Percentiles rank a stretch among this genome's conserved stretches.
phyloP scores from a whole-genome alignment of 805 yeast genomes.

The Saccharomycopsis sp. region DNA sequence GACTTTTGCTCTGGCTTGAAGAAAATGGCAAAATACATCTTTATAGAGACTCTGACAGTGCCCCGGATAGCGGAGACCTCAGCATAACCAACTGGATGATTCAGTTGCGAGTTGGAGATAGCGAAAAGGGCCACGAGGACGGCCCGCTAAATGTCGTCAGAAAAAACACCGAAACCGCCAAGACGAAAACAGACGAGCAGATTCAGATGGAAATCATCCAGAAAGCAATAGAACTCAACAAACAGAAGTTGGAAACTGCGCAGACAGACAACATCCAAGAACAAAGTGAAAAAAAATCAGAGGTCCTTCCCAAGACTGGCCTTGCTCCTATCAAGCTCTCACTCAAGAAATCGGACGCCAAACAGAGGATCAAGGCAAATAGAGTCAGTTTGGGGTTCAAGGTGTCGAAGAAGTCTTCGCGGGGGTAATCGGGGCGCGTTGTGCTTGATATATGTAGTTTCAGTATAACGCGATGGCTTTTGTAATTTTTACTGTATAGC shows the following conservation, averaged over 20 bases:
- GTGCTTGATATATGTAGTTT: neutral
- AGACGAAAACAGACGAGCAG: constrained; percentile 17
- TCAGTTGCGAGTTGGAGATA: neutral
- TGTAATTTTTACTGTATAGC: no score
- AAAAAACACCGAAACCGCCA: constrained; percentile 10
- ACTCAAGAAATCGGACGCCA: neutral
- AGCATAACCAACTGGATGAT: constrained; percentile 14
- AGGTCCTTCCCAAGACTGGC: no score
- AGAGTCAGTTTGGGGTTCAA: neutral
- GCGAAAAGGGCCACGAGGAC: constrained; percentile 12
- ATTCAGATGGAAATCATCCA: constrained; percentile 18
- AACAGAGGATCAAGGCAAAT: neutral
- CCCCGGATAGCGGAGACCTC: neutral
- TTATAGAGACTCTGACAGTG: constrained; percentile 1
- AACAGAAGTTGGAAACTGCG: neutral
- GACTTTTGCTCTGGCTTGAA: constrained; percentile 58
- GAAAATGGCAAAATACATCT: constrained; percentile 44
- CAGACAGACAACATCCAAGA: neutral
- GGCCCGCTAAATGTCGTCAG: constrained; percentile 1
- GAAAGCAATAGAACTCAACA: constrained; percentile 16
- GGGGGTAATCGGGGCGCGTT: neutral
- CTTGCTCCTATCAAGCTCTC: neutral
- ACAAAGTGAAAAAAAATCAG: no score
- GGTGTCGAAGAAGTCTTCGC: neutral
- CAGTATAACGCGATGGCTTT: no score